Conservation (phyloP, 345 rosid species). For the Camelina laxa region DNA sequence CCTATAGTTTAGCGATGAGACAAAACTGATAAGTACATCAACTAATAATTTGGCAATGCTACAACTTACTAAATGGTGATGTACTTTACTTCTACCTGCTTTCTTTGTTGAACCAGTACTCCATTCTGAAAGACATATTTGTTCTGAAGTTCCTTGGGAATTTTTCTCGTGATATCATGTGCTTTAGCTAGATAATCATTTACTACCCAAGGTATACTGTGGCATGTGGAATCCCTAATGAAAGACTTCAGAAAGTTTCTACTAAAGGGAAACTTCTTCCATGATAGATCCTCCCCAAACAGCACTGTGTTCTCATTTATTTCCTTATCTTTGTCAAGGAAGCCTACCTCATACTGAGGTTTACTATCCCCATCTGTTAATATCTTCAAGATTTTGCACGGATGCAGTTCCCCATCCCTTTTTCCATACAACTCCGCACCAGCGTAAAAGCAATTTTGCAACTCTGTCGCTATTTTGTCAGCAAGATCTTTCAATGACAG, state of each 20-base stretch:
- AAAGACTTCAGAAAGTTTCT: slow-evolving; percentile 83
- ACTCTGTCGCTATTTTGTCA: slow-evolving; percentile 60
- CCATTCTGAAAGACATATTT: slow-evolving; percentile 68
- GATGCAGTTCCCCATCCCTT: slow-evolving; percentile 56
- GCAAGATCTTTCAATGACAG: slow-evolving; percentile 90
- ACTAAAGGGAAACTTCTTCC: slow-evolving; percentile 79
- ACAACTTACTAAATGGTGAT: slow-evolving; percentile 39
- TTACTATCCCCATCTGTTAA: slow-evolving; percentile 48
- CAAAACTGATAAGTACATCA: slow-evolving; percentile 19
- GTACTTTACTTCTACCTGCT: slow-evolving; percentile 45
- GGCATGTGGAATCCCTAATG: slow-evolving; percentile 89
- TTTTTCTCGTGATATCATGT: slow-evolving; percentile 68
- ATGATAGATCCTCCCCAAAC: slow-evolving; percentile 61
- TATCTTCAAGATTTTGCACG: slow-evolving; percentile 69
- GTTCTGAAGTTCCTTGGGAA: slow-evolving; percentile 65
- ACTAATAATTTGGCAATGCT: not conserved
- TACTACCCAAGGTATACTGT: slow-evolving; percentile 86
- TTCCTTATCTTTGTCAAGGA: slow-evolving; percentile 70
- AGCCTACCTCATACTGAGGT: slow-evolving; percentile 64
- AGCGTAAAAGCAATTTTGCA: slow-evolving; percentile 58
- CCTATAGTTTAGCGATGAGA: slow-evolving; percentile 50
- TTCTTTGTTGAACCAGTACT: slow-evolving; percentile 59
- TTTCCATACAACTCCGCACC: slow-evolving; percentile 76
- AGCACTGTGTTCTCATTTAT: slow-evolving; percentile 54
- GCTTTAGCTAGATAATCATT: slow-evolving; percentile 66